Base-by-base conservation (phyloP, 2,329 filamentous ascomycete genomes). In the Phaeomoniella chlamydospora region DNA sequence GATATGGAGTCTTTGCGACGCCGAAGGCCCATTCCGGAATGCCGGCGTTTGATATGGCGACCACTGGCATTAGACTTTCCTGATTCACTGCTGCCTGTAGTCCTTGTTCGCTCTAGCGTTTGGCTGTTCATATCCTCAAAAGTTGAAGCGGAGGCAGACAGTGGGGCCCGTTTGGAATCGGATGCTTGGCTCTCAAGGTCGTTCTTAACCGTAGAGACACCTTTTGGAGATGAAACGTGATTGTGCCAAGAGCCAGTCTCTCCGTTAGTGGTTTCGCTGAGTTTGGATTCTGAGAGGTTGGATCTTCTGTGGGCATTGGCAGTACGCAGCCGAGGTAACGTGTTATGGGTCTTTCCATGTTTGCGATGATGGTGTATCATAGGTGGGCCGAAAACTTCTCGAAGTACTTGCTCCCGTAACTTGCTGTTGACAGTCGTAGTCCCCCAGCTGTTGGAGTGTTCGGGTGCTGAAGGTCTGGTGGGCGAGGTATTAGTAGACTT, bases 371-470 rank as follows among this genome's bases (percentile, higher is more conserved):
- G 83, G 47, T 83, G 78, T 41, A 94, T 81, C 0, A 81, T 77
- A 36, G 86, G 80, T 40, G 86, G 84, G 31, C 85, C 65, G 50
- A 94, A 94, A 0, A 88, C 88, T 52, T 94, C 87, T 29, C 86
- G 83, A 50, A 94, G 80, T 1, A 94, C 86, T 54, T 93, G 84
- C 52, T 93, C 88, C 40, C 87, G 79, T 29, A 96, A 60, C 40
- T 79, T 76, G 48, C 82, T 80, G 53, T 96, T 96, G 39, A 94
- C 82, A 15, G 80, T 87, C 0, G 87, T 94, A 12, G 86, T 85
- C 5, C 88, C 87, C 87, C 88, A 94, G 41, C 70, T 76, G 34
- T 64, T 61, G 33, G 67, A 63, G 35, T 62, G 66, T 32, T 58
- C 17, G 63, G 45, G 17, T 62, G 36, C 17, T 50, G 50, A 22